Evolutionary conservation across 1,139 yeast species (phyloP).

Genomic region (Taiozyma onychis): DNA sequence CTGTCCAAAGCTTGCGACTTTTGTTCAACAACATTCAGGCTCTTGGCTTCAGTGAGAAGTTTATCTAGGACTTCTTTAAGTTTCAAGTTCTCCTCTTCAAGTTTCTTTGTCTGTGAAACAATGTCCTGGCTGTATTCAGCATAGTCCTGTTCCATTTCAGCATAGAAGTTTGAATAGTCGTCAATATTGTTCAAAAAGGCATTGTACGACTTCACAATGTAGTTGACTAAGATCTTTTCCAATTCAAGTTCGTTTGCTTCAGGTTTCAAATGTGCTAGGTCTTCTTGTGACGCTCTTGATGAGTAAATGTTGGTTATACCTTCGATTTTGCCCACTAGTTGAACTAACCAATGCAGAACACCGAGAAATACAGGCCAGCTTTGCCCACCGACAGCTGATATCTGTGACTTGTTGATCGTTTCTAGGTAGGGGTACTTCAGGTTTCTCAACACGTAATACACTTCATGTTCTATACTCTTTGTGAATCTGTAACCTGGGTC

Average conservation of each 20-base stretch:
- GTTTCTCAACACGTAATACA: slow-evolving; percentile 57
- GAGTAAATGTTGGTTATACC: slow-evolving; percentile 22
- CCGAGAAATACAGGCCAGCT: slow-evolving; percentile 86
- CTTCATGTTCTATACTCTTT: slow-evolving; percentile 69
- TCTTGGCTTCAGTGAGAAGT: slow-evolving; percentile 33
- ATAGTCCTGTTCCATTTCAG: slow-evolving; percentile 54
- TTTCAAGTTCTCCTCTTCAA: slow-evolving; percentile 34
- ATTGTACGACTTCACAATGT: slow-evolving; percentile 61
- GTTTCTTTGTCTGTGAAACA: slow-evolving; percentile 37
- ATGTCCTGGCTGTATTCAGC: slow-evolving; percentile 38
- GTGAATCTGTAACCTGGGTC: slow-evolving; percentile 78
- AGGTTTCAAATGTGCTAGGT: slow-evolving; percentile 24
- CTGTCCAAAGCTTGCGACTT: slow-evolving; percentile 63
- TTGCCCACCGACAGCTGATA: slow-evolving; percentile 88
- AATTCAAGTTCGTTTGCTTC: slow-evolving; percentile 34
- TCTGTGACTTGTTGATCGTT: slow-evolving; percentile 73
- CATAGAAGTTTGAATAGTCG: slow-evolving; percentile 48
- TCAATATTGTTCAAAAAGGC: slow-evolving; percentile 61
- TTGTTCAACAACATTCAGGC: slow-evolving; percentile 41
- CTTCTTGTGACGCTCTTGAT: slow-evolving; percentile 23
- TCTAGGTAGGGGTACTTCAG: slow-evolving; percentile 79
- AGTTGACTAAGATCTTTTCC: slow-evolving; percentile 61
- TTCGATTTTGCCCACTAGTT: slow-evolving; percentile 45
- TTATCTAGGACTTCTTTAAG: slow-evolving; percentile 28
- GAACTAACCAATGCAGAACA: slow-evolving; percentile 74